Evolutionary conservation across 352 stramenopile species (phyloP), one percentile per base, ranked within the genome.

Genomic region (Pythium utonaiense): DNA sequence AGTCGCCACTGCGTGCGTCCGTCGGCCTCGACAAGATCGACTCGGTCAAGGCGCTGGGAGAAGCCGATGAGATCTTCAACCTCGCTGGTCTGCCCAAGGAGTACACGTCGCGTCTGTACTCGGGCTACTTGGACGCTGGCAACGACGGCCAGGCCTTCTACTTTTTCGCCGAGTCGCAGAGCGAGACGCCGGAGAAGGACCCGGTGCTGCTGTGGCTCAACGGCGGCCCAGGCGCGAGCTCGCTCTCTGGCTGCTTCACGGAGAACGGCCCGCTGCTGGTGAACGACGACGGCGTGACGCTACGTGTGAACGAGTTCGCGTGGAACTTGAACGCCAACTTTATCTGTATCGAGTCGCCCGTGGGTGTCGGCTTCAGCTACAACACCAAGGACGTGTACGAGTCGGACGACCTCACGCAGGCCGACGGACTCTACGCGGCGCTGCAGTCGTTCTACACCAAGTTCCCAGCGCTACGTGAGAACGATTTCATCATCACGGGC

Each of bases 371-470:
- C 30, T 91, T 88, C 51, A 83, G 66, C 56, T 89, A 84, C 71
- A 85, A 86, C 36, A 51, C 58, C 13, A 83, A 73, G 48, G 71
- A 67, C 12, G 67, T 81, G 12, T 97, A 95, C 70, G 62, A 72
- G 28, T 84, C 74, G 6, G 77, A 89, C 59, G 90, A 97, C 69
- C 54, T 82, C 13, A 67, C 71, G 14, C 81, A 91, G 22, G 85
- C 90, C 1, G 44, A 74, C 12, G 87, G 96, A 61, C 84, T 96
- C 59, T 87, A 94, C 55, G 60, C 67, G 14, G 74, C 79, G 1
- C 69, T 97, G 45, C 75, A 95, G 63, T 78, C 84, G 25, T 96
- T 98, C 62, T 96, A 89, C 44, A 31, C 33, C 41, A 83, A 93
- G 21, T 98, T 98, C 73, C 77, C 86, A 4, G 81, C 92, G 55